Conservation (phyloP, 257 asterid genomes). For the Solanum virginianum region DNA sequence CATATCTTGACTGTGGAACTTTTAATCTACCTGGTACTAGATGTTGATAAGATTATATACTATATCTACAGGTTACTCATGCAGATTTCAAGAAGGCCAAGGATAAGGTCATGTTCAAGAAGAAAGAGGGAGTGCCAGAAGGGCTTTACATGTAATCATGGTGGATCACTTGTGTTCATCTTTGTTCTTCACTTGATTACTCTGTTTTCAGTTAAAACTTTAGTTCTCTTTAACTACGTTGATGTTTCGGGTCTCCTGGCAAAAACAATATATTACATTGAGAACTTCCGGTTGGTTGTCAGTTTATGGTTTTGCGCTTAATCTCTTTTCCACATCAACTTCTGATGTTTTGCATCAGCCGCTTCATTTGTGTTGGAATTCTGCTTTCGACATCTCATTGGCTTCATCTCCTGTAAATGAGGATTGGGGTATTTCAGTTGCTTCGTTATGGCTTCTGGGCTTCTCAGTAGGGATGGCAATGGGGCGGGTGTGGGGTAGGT, state of each 20-base stretch:
- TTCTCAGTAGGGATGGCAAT: too few relatives aligned
- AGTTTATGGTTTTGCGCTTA: not conserved
- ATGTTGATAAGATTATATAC: not conserved
- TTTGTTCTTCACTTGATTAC: not conserved
- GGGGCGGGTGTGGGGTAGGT: too few relatives aligned
- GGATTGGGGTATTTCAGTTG: not conserved
- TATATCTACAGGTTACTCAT: conserved; percentile 23
- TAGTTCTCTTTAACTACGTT: not conserved
- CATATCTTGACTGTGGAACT: not conserved
- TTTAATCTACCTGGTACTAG: not conserved
- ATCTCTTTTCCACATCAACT: not conserved
- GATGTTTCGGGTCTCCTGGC: not conserved
- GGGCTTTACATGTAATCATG: conserved; percentile 38
- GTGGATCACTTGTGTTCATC: not conserved
- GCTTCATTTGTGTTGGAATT: not conserved
- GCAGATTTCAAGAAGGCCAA: conserved; percentile 46
- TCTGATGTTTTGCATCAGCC: not conserved
- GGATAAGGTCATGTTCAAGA: conserved; percentile 51
- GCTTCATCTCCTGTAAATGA: not conserved
- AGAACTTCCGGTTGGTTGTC: not conserved
- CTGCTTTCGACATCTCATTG: not conserved
- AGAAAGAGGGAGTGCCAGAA: conserved; percentile 51
- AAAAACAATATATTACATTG: not conserved
- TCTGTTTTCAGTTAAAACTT: not conserved
- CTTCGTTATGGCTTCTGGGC: not conserved